Percentiles rank a stretch among this genome's conserved stretches.
Conservation (phyloP, 768 basidiomycete genomes). For the Auriscalpium orientale region DNA sequence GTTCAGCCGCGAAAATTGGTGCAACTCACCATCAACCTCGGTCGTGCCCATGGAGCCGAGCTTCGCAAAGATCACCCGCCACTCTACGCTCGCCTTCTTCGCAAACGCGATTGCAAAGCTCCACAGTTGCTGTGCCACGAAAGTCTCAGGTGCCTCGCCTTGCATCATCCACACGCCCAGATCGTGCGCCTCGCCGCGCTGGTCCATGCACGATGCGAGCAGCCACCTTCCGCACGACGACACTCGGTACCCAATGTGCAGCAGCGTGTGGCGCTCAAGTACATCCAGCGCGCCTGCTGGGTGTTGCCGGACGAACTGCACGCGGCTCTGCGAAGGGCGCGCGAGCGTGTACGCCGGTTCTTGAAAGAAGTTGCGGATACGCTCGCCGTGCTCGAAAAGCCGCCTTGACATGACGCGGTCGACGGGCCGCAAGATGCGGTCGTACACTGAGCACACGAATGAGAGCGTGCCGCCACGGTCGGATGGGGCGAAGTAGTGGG, state of each 20-base stretch:
- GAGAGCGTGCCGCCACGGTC: conserved; percentile 35
- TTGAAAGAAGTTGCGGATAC: conserved; percentile 45
- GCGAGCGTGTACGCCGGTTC: conserved; percentile 62
- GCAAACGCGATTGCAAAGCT: conserved; percentile 57
- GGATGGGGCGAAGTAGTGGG: conserved; percentile 38
- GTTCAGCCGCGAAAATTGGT: neutral
- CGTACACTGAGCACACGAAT: conserved; percentile 61
- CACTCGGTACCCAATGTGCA: conserved; percentile 71
- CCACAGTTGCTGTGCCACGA: conserved; percentile 60
- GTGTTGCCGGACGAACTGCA: conserved; percentile 32
- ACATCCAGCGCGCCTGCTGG: conserved; percentile 40
- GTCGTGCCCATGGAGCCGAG: conserved; percentile 48
- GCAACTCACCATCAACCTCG: conserved; percentile 59
- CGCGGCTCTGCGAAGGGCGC: conserved; percentile 29
- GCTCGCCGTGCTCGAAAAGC: conserved; percentile 34
- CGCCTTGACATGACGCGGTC: conserved; percentile 53
- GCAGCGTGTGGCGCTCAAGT: conserved; percentile 48
- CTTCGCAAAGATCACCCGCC: conserved; percentile 70
- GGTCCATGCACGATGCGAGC: conserved; percentile 64
- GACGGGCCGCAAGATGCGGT: conserved; percentile 55
- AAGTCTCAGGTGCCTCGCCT: conserved; percentile 38
- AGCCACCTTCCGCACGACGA: conserved; percentile 72
- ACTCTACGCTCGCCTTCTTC: conserved; percentile 63
- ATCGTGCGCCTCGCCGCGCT: conserved; percentile 70
- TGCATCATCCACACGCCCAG: conserved; percentile 60